Evolutionary conservation across 2,329 filamentous ascomycete species (phyloP).

Genomic region (Fusarium tricinctum): DNA sequence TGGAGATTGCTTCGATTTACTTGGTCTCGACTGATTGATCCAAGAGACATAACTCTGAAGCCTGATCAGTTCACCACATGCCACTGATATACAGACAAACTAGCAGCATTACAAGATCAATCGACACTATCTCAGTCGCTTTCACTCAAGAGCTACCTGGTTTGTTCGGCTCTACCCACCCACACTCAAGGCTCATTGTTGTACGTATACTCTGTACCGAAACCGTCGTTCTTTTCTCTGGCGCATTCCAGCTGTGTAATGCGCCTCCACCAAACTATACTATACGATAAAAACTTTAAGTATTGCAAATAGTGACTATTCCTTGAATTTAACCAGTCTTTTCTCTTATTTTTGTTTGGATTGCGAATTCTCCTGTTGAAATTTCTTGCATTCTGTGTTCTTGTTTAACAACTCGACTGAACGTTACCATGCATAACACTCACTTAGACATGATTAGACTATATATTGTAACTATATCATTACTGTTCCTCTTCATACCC

Average conservation of each 20-base stretch:
- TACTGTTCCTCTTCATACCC: conserved; percentile 29
- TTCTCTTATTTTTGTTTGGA: too few relatives aligned
- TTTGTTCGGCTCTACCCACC: too few relatives aligned
- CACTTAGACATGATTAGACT: neutral
- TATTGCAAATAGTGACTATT: neutral
- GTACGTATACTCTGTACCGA: neutral
- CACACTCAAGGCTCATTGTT: neutral
- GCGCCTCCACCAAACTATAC: conserved; percentile 6
- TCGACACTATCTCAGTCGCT: too few relatives aligned
- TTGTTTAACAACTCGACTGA: too few relatives aligned
- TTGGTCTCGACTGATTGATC: neutral
- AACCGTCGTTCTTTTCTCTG: conserved; percentile 21
- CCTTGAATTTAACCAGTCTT: neutral
- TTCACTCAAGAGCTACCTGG: too few relatives aligned
- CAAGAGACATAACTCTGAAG: neutral
- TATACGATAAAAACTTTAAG: conserved; percentile 8
- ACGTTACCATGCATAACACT: neutral
- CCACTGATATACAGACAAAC: too few relatives aligned
- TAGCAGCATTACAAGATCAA: too few relatives aligned
- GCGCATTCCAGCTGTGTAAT: conserved; percentile 28
- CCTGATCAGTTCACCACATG: too few relatives aligned
- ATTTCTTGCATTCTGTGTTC: neutral
- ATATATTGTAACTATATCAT: neutral
- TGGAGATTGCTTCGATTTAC: neutral
- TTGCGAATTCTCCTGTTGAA: neutral